Base-by-base conservation (phyloP, 164 flowering plant genomes). In the Piper longum region DNA sequence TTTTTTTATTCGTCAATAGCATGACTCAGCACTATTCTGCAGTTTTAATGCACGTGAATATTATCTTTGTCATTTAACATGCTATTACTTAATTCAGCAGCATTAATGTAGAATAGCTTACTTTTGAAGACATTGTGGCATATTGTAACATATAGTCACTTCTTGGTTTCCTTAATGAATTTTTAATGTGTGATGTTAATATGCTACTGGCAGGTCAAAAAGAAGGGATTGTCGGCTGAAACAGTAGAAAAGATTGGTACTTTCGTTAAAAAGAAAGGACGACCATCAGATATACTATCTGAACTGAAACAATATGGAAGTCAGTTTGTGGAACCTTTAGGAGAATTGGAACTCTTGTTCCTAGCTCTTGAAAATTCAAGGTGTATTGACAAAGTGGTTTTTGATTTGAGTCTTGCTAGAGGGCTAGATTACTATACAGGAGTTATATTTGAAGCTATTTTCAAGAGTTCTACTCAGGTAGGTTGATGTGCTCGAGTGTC, bases 381-480 rank as follows among this genome's bases (percentile, higher is more conserved):
- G 73, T 83, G 95, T 43, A 72, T 81, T 43, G 71, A 78, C 72
- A 84, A 77, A 80, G 89, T 95, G 62, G 82, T 83, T 64, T 91
- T 91, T 76, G 99, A 95, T 74, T 76, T 88, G 80, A 95, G 99
- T 69, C 95, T 95, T 74, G 99, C 99, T 5, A 82, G 99, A 77
- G 99, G 99, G 66, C 93, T 95, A 65, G 99, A 95, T 74, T 95
- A 95, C 73, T 95, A 95, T 62, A 88, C 97, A 14, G 99, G 99
- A 62, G 96, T 91, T 55, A 91, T 95, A 69, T 95, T 71, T 77
- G 99, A 95, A 77, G 96, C 97, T 73, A 88, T 87, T 74, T 85
- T 85, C 62, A 90, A 81, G 76, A 91, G 98, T 41, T 74, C 83
- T 36, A 74, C 85, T n/a, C 95, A 90, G 96, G 96, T 92, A 77